Percentiles rank a stretch among this genome's conserved stretches.
phyloP scores from a whole-genome alignment of 31 red algal species.

The Bonnemaisonia californica region DNA sequence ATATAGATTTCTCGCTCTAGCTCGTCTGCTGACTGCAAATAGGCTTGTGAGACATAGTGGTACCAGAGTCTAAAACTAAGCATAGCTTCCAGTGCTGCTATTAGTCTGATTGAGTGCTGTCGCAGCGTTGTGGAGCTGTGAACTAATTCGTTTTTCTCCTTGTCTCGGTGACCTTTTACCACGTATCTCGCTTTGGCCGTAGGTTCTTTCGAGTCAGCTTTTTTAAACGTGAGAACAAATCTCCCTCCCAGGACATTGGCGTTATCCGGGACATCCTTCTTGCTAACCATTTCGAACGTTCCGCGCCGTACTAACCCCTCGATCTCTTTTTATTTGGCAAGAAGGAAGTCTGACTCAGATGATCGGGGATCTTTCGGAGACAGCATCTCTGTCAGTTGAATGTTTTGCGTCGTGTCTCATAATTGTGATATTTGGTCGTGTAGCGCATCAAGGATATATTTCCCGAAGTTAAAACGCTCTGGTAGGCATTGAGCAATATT shows the following conservation, averaged over 20 bases:
- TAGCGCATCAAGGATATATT: background rate
- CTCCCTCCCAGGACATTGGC: constrained; percentile 32
- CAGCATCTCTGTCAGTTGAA: constrained; percentile 27
- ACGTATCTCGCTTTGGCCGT: constrained; percentile 32
- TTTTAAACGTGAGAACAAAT: constrained; percentile 46
- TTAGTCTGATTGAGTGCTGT: constrained; percentile 20
- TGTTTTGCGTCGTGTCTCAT: background rate
- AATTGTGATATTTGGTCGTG: background rate
- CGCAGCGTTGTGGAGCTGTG: constrained; percentile 27
- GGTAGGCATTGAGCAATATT: background rate
- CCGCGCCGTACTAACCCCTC: background rate
- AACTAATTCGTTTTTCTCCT: constrained; percentile 42
- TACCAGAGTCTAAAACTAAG: constrained; percentile 37
- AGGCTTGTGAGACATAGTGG: constrained; percentile 52
- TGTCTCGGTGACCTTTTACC: constrained; percentile 29
- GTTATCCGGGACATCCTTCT: background rate
- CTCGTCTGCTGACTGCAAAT: constrained; percentile 31
- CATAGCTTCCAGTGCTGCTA: constrained; percentile 37
- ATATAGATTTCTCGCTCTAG: constrained; percentile 44
- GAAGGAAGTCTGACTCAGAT: background rate
- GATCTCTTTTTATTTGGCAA: constrained; percentile 9
- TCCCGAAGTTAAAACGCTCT: background rate
- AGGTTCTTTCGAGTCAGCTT: background rate
- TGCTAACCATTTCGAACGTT: constrained; percentile 8
- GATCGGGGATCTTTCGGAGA: background rate